phyloP scores from a whole-genome alignment of 73 alveolate species.

The Tetrahymena elliotti region DNA sequence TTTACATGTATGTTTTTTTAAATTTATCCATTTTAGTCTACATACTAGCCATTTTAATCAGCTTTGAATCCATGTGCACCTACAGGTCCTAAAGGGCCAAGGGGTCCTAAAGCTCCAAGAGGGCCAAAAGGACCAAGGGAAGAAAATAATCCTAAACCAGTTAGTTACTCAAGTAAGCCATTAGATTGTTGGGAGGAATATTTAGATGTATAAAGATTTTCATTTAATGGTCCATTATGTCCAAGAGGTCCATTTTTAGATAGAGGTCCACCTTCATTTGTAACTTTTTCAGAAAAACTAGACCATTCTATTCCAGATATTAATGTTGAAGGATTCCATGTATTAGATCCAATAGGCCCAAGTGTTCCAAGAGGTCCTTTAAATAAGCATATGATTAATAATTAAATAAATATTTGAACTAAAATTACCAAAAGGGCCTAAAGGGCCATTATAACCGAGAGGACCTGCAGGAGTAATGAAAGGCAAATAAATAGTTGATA shows the following conservation, averaged over 20 bases:
- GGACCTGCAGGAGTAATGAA: not conserved
- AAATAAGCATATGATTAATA: not conserved
- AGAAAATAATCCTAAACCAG: conserved; percentile 24
- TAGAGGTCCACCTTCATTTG: not conserved
- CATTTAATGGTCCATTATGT: not conserved
- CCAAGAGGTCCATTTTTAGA: not conserved
- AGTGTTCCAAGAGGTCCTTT: not conserved
- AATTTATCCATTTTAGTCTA: not conserved
- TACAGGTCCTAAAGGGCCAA: conserved; percentile 1
- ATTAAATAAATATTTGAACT: not conserved
- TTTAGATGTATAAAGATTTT: not conserved
- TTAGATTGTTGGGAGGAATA: not conserved
- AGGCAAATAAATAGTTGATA: not conserved
- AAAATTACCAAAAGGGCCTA: not conserved
- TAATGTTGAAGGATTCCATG: not conserved
- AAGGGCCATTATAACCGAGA: not conserved
- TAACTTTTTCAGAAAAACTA: not conserved
- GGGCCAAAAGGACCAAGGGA: conserved; percentile 30
- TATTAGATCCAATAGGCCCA: not conserved
- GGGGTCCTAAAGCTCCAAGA: conserved; percentile 16
- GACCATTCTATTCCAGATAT: not conserved
- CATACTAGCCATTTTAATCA: conserved; percentile 15
- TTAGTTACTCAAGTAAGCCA: not conserved
- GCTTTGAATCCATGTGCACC: conserved; percentile 23
- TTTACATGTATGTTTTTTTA: not conserved